Evolutionary conservation across 1,284 basidiomycete species (phyloP).

Genomic region (Ceratorhiza oryzae-sativae): DNA sequence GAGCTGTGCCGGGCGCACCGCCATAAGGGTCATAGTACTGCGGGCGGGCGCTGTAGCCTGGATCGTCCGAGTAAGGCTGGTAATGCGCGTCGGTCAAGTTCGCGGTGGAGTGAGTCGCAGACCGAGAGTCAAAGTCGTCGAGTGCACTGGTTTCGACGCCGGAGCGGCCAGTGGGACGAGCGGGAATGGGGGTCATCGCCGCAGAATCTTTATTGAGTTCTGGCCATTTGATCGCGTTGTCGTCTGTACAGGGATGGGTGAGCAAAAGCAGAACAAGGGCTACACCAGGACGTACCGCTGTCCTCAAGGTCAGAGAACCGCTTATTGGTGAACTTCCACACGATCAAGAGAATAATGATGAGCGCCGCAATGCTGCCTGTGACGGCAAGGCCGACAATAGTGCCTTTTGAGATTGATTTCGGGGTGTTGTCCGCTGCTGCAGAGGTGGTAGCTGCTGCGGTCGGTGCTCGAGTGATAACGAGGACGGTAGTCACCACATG

Average conservation of each 20-base stretch:
- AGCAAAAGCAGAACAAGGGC: slow-evolving; percentile 38
- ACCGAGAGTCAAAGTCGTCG: slow-evolving; percentile 46
- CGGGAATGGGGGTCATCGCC: slow-evolving; percentile 67
- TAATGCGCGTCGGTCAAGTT: slow-evolving; percentile 35
- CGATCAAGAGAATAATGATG: slow-evolving; percentile 71
- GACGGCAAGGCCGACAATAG: slow-evolving; percentile 78
- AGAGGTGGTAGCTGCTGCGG: slow-evolving; percentile 15
- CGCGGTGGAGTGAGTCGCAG: slow-evolving; percentile 39
- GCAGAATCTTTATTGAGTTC: slow-evolving; percentile 67
- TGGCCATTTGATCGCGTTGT: slow-evolving; percentile 82
- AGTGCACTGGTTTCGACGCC: slow-evolving; percentile 51
- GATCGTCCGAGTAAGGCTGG: slow-evolving; percentile 69
- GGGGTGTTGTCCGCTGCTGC: slow-evolving; percentile 9
- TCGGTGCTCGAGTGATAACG: not conserved
- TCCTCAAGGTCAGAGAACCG: slow-evolving; percentile 71
- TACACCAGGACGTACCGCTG: slow-evolving; percentile 57
- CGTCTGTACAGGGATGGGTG: slow-evolving; percentile 56
- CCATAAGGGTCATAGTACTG: slow-evolving; percentile 58
- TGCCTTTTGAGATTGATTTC: slow-evolving; percentile 61
- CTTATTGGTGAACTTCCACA: slow-evolving; percentile 84
- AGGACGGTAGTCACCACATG: slow-evolving; percentile 21
- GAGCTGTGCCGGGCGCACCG: slow-evolving; percentile 3
- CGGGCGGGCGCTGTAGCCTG: slow-evolving; percentile 50
- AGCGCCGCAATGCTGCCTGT: slow-evolving; percentile 75
- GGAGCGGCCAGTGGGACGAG: slow-evolving; percentile 54